These are phyloP conservation scores for Fusarium begoniae DNA, from an alignment of 2,329 filamentous ascomycete species.

Conservation along the genomic window DNA sequence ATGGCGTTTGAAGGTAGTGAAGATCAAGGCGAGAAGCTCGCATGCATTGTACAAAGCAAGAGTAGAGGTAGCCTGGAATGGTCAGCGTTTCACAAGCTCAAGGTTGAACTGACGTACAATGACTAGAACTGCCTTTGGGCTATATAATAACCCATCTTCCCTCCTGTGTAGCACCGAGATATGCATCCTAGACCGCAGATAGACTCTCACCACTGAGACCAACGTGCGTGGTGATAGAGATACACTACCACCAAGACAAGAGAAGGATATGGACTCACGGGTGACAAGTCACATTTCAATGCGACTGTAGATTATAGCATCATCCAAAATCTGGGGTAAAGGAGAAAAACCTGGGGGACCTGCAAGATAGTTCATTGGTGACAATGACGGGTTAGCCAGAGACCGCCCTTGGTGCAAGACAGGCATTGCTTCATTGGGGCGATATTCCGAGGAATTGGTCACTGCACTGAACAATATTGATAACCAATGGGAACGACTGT, in stretches of 20 bases:
- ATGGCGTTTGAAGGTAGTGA: conserved; percentile 1
- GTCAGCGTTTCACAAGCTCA: not conserved
- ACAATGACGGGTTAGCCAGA: not conserved
- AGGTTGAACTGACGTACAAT: not conserved
- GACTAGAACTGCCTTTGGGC: conserved; percentile 8
- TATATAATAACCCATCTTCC: not conserved
- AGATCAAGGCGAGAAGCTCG: conserved; percentile 10
- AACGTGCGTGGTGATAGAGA: not conserved
- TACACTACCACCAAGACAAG: not conserved
- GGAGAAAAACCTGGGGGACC: not conserved
- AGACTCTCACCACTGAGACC: not conserved
- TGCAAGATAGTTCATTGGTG: not conserved
- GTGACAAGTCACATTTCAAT: not conserved
- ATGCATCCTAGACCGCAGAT: not conserved
- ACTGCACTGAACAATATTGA: not conserved
- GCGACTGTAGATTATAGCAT: not conserved
- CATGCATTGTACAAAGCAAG: conserved; percentile 11
- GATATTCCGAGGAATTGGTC: too few species aligned
- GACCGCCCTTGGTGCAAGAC: not conserved
- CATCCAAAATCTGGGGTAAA: not conserved
- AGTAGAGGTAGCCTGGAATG: not conserved
- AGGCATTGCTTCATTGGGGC: not conserved
- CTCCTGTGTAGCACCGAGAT: not conserved
- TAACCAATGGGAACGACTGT: not conserved
- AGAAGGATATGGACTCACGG: not conserved